These are phyloP conservation scores for Nakazawaea ishiwadae DNA, from an alignment of 805 yeast species.

Conservation along the genomic window DNA sequence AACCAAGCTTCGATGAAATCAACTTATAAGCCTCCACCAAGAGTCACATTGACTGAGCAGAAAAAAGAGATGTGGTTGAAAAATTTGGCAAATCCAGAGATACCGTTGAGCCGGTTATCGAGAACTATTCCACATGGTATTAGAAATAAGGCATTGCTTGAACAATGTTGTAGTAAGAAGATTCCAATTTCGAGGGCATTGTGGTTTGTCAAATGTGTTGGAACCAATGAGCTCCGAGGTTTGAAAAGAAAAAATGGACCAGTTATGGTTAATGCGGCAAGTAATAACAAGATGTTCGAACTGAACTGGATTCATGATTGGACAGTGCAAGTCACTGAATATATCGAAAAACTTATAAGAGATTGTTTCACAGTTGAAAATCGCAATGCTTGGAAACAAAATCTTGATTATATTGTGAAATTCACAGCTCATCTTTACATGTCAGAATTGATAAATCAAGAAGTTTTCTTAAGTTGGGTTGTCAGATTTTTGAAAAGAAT, in stretches of 20 bases:
- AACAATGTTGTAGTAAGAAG: conserved; percentile 59
- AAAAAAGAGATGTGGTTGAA: conserved; percentile 82
- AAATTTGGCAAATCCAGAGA: conserved; percentile 64
- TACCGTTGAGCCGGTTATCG: conserved; percentile 65
- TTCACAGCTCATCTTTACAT: conserved; percentile 62
- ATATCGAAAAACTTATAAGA: conserved; percentile 44
- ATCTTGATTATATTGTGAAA: conserved; percentile 55
- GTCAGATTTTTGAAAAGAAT: conserved; percentile 42
- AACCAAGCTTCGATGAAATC: conserved; percentile 44
- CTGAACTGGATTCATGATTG: conserved; percentile 74
- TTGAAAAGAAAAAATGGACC: conserved; percentile 41
- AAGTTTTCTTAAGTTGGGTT: conserved; percentile 58
- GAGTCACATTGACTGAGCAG: conserved; percentile 86
- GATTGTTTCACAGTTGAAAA: conserved; percentile 25
- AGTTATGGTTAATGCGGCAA: neutral
- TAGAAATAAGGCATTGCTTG: conserved; percentile 65
- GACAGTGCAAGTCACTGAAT: conserved; percentile 78
- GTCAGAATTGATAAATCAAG: conserved; percentile 62
- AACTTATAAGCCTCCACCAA: conserved; percentile 74
- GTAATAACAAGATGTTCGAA: conserved; percentile 2
- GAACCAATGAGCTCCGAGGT: conserved; percentile 68
- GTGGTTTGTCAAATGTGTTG: conserved; percentile 88
- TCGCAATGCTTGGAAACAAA: conserved; percentile 38
- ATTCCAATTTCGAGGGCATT: conserved; percentile 81
- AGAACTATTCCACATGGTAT: conserved; percentile 89